Percentiles rank a stretch among this genome's conserved stretches.
These are phyloP conservation scores for Pythium apleroticum DNA, from an alignment of 352 stramenopile species.

Conservation along the genomic window DNA sequence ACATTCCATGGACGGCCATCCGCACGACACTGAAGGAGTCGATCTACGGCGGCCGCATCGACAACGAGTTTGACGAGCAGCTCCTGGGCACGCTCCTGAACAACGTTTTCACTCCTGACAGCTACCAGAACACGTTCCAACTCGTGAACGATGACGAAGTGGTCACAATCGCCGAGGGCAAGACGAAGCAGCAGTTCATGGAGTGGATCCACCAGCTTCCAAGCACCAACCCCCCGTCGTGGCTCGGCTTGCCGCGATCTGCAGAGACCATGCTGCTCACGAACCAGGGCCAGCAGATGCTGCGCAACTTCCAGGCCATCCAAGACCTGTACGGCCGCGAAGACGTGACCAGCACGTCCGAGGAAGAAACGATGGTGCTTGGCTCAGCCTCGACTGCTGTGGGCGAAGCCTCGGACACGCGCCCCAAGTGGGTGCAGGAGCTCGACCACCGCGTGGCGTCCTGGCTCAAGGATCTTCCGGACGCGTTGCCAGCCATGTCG, in stretches of 20 bases:
- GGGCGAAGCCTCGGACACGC: conserved; percentile 38
- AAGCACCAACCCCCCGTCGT: conserved; percentile 90
- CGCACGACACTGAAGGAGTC: conserved; percentile 95
- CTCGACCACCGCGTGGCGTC: conserved; percentile 64
- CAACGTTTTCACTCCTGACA: conserved; percentile 92
- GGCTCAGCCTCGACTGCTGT: conserved; percentile 27
- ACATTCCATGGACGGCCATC: conserved; percentile 98
- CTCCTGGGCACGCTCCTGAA: conserved; percentile 94
- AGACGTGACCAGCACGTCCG: conserved; percentile 32
- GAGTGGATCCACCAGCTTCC: conserved; percentile 87
- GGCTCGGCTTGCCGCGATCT: conserved; percentile 91
- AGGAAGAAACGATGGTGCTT: conserved; percentile 70
- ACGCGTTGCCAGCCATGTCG: conserved; percentile 40
- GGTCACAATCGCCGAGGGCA: conserved; percentile 86
- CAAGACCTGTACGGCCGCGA: conserved; percentile 82
- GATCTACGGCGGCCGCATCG: conserved; percentile 97
- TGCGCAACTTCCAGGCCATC: conserved; percentile 82
- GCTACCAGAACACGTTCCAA: conserved; percentile 91
- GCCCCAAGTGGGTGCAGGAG: conserved; percentile 82
- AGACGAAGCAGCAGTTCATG: conserved; percentile 91
- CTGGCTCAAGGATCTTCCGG: conserved; percentile 66
- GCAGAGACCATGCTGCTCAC: conserved; percentile 91
- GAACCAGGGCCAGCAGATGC: conserved; percentile 67
- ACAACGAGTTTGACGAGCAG: conserved; percentile 96
- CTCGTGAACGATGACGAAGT: conserved; percentile 48